phyloP scores from a whole-genome alignment of 805 yeast species.

The Saccharomycopsis javanensis region DNA sequence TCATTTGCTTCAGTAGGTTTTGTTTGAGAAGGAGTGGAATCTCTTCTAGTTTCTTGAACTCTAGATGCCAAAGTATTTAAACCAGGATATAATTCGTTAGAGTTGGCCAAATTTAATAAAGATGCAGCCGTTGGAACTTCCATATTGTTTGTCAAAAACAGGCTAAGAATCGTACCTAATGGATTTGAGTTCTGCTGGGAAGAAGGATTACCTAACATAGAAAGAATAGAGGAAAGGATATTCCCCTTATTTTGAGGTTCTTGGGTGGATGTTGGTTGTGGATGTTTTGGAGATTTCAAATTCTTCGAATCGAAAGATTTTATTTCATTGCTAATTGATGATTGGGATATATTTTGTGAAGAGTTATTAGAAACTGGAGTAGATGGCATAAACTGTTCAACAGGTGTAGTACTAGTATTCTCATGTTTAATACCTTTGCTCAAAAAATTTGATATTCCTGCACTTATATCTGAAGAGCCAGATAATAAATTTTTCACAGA shows the following conservation, averaged over 20 bases:
- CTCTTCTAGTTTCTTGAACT: conserved; percentile 7
- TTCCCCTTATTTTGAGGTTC: neutral
- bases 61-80: conserved; percentile 15
- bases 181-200: neutral
- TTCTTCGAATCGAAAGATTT: neutral
- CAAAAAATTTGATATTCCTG: neutral
- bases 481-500: neutral
- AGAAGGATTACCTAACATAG: neutral
- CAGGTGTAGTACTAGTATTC: neutral
- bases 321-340: neutral
- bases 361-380: neutral
- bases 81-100: conserved; percentile 18
- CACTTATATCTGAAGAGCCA: neutral
- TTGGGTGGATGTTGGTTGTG: neutral
- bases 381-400: neutral
- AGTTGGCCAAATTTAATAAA: conserved; percentile 12
- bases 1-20: neutral
- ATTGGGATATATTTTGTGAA: neutral
- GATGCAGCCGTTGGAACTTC: conserved; percentile 11
- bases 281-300: neutral
- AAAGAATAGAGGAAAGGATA: neutral
- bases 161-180: neutral
- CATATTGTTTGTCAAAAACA: neutral
- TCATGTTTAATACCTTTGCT: neutral
- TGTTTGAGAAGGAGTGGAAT: neutral